Percentiles rank a stretch among this genome's conserved stretches.
These are phyloP conservation scores for Colletotrichum sp. DNA, from an alignment of 2,329 filamentous ascomycete species.

Conservation along the genomic window DNA sequence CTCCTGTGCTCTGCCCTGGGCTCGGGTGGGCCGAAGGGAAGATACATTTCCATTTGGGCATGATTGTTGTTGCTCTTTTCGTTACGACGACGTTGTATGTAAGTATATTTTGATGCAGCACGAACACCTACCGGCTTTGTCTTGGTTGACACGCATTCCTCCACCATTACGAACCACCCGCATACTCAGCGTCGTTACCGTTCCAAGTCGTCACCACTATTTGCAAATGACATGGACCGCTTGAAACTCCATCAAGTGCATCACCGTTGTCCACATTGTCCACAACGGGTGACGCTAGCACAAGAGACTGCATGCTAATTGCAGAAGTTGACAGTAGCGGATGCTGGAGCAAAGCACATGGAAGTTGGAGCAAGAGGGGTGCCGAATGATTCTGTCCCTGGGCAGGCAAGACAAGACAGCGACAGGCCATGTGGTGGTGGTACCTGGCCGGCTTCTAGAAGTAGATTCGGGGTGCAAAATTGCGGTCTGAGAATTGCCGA, in stretches of 20 bases:
- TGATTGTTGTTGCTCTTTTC: not conserved
- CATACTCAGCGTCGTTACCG: not conserved
- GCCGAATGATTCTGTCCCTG: not conserved
- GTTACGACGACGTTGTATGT: not conserved
- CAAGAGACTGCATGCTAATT: not conserved
- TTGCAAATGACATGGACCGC: not conserved
- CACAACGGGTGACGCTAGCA: not conserved
- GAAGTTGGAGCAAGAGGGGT: not conserved
- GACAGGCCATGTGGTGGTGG: not conserved
- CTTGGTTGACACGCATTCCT: not conserved
- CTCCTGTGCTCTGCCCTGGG: not conserved
- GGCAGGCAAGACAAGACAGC: not conserved
- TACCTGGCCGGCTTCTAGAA: not conserved
- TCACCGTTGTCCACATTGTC: not conserved
- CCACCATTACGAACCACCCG: slow-evolving; percentile 7
- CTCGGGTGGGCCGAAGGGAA: not conserved
- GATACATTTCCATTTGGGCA: not conserved
- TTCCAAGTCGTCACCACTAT: not conserved
- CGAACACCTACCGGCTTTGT: not conserved
- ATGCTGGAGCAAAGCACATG: not conserved
- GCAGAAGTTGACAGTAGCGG: not conserved
- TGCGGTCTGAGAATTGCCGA: not conserved
- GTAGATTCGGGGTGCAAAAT: not conserved
- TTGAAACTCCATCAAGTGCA: not conserved
- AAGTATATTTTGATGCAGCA: not conserved